Base-by-base conservation (phyloP, 1,284 basidiomycete genomes). In the Cutaneotrichosporon mucoides region DNA sequence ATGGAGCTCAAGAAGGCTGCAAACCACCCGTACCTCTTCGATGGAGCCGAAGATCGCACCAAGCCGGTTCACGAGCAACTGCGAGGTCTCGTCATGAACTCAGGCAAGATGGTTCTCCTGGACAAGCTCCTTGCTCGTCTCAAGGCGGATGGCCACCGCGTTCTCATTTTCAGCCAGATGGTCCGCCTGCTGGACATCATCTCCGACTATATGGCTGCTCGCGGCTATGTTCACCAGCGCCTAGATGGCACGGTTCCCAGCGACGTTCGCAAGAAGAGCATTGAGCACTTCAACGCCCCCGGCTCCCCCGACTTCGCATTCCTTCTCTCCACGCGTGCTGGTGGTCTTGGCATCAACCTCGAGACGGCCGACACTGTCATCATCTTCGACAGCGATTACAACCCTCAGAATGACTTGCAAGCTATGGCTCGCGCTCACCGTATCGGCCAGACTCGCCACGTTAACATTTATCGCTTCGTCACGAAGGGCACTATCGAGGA, bases 401-500 rank as follows among this genome's bases (percentile, higher is more conserved):
- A 98, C 79, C 95, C 95, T 16, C 95, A 98, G 78, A 98, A 98
- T 78, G 95, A 99, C 75, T 79, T 99, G 62, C 95, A 99, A 80
- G 95, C 95, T 12, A 99, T 99, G 96, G 96, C 95, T 57, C 88
- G 94, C 62, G 93, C 93, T 1, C 93, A 97, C 79, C 89, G 93
- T 66, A 97, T 97, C 71, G 91, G 95, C 15, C 90, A 99, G 79
- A 98, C 98, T 79, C 90, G 89, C 55, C 95, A 99, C 78, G 96
- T 99, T 71, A 97, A 88, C 75, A 96, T 99, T 53, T 99, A 97
- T 79, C 88, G 95, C 45, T 79, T 99, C 73, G 92, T 99, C 71
- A 95, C 92, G 73, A 98, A 99, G 80, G 95, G 97, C 73, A 99
- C 95, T 12, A 94, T 99, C 83, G 96, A 99, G 78, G 96, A 99